Base-by-base conservation (phyloP, 805 yeast species). In the Schwanniomyces sp. region DNA sequence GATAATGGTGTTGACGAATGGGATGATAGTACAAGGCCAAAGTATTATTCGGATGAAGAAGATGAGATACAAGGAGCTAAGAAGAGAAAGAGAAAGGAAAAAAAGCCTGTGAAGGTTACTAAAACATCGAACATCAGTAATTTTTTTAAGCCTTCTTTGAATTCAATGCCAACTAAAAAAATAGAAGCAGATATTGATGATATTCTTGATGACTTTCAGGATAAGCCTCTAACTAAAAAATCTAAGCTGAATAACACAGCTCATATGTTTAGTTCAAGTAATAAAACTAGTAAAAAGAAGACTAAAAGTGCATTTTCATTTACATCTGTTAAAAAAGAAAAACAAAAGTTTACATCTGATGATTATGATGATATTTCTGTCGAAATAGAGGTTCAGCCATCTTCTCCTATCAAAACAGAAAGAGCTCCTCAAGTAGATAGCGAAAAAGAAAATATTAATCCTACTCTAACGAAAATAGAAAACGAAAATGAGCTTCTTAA, bases 1-100 rank as follows among this genome's bases (percentile, higher is more conserved):
- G 98, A 94, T 57, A 87, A 87, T 38, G 99, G 99, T 48, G 88
- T 78, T 7, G 95, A 92, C 57, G 96, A 90, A 50, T 90, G 96
- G 91, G 95, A 84, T 49, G 76, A 72, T 34, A 66, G 73, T 29
- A 62, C 73, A 46, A 71, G 74, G 45, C 79, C 77, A 38, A 69
- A 74, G 44, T 80, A 79, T 57, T 78, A 76, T 50, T 78, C 82
- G n/a, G 86, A 81, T 37, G 86, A 80, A 29, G 82, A 77, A 17
- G 75, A 63, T 3, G 68, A 61, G 12, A 63, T 10, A 62, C 47
- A 41, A 2, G 47, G 46, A 8, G 53, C 41, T 6, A 57, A 53
- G 38, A 57, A 56, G 32, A 59, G 56, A 48, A 59, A 49, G 49
- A 54, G 52, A 50, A 66, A 61, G 47, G 61, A 53, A 52, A 63